These are phyloP conservation scores for Sporothrix euskadiensis DNA, from an alignment of 2,329 filamentous ascomycete species.

Conservation along the genomic window DNA sequence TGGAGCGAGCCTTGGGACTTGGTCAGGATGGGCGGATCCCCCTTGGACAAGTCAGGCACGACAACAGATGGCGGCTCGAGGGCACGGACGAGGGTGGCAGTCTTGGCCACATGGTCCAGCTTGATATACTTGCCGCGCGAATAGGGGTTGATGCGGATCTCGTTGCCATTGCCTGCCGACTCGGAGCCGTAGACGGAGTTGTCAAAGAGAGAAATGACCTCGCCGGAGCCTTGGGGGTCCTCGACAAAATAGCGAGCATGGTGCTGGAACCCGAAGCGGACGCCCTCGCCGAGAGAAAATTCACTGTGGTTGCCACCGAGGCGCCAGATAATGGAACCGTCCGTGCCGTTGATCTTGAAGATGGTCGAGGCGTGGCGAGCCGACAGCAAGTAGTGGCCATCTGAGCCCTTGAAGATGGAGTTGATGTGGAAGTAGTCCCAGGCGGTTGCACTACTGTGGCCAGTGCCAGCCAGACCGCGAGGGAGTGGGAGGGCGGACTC, in stretches of 20 bases:
- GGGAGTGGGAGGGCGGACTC: constrained; percentile 43
- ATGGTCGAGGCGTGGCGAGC: constrained; percentile 46
- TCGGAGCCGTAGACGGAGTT: constrained; percentile 51
- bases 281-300: constrained; percentile 41
- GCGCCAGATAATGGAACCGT: constrained; percentile 49
- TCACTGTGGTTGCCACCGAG: constrained; percentile 47
- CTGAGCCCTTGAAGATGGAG: constrained; percentile 48
- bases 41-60: not conserved
- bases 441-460: constrained; percentile 36
- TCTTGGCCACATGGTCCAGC: constrained; percentile 47
- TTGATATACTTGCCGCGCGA: constrained; percentile 50
- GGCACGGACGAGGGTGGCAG: constrained; percentile 48
- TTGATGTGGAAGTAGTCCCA: constrained; percentile 58
- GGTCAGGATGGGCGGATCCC: constrained; percentile 28
- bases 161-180: constrained; percentile 34
- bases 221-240: constrained; percentile 39
- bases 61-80: constrained; percentile 46
- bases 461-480: constrained; percentile 43
- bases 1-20: constrained; percentile 51
- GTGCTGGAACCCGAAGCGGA: constrained; percentile 49
- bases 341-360: constrained; percentile 46
- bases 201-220: constrained; percentile 52
- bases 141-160: constrained; percentile 35
- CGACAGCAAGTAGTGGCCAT: constrained; percentile 51
- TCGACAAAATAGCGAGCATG: constrained; percentile 47